Conservation (phyloP, 1,284 basidiomycete species). For the Moniliophthora roreri region DNA sequence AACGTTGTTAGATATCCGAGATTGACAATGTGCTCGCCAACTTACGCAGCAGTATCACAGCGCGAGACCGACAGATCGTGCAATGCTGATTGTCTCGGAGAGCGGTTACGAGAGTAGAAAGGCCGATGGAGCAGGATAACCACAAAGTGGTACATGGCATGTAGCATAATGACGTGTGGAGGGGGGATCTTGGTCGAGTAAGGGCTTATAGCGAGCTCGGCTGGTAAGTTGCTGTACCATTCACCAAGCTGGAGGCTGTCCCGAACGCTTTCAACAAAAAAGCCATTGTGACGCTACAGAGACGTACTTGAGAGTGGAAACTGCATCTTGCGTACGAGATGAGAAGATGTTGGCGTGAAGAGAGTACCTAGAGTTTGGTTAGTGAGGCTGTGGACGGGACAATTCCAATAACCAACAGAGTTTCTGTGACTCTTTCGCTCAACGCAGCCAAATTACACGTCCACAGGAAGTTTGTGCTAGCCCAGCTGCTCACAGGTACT, state of each 20-base stretch:
- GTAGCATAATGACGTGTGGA: background rate
- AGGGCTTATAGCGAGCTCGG: background rate
- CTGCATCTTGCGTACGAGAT: background rate
- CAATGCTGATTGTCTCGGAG: background rate
- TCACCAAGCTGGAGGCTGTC: background rate
- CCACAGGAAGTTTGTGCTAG: constrained; percentile 1
- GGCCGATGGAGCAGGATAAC: background rate
- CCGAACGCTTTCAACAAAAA: no score
- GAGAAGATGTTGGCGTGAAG: background rate
- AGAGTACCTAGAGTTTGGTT: background rate
- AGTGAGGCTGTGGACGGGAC: no score
- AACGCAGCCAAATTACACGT: background rate
- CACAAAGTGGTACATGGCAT: constrained; percentile 1
- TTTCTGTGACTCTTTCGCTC: background rate
- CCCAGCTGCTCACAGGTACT: background rate
- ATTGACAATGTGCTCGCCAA: background rate
- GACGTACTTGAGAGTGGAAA: background rate
- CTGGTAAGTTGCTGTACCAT: background rate
- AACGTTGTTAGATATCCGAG: background rate
- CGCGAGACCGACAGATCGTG: background rate
- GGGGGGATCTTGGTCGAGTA: background rate
- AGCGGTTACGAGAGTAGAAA: background rate
- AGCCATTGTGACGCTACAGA: background rate
- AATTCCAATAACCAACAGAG: background rate
- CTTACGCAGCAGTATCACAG: constrained; percentile 1